Base-by-base conservation (phyloP, 208 protist genomes). In the Leishmania mexicana region DNA sequence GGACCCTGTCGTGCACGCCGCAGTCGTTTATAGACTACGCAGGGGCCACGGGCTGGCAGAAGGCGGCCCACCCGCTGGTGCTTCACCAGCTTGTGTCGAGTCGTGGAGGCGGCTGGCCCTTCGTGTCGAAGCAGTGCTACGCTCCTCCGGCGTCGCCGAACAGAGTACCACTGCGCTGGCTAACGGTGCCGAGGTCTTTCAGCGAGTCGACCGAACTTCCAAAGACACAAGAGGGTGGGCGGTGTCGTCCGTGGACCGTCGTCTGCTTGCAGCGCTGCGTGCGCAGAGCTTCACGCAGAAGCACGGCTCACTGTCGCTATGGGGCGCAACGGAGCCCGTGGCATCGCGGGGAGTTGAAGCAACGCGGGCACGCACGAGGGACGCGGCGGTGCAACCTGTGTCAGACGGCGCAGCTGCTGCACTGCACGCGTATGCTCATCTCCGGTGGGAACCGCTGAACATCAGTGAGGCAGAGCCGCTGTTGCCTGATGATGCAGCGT, bases 101-200 rank as follows among this genome's bases (percentile, higher is more conserved):
- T 73, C 73, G 70, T 85, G 81, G 81, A 38, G 47, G 47, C 81
- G 76, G 4, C 58, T 85, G 53, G 81, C 81, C 3, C 81, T 80
- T 68, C 42, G 60, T 35, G n/a, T 67, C 31, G 51, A 57, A 17
- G 65, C 45, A 64, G 5, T 17, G 54, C 3, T 17, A 38, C 51
- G 28, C 13, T 45, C 24, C 13, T 40, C 6, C n/a, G 15, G 19
- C 11, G 15, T 15, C 2, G 42, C 35, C 10, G 58, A 76, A 6
- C n/a, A 15, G 75, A 47, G 76, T 42, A 31, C 78, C 7, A 73
- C 62, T 42, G 76, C 42, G 42, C 19, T 40, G 74, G 28, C 21
- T 42, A 42, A 42, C 11, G 75, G 57, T 4, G 31, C 67, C 3
- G 78, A 13, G n/a, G 71, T 71, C 24, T 85, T 81, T 53, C 64